Conservation (phyloP, 176 grass and related monocot genomes). For the Zea luxurians region DNA sequence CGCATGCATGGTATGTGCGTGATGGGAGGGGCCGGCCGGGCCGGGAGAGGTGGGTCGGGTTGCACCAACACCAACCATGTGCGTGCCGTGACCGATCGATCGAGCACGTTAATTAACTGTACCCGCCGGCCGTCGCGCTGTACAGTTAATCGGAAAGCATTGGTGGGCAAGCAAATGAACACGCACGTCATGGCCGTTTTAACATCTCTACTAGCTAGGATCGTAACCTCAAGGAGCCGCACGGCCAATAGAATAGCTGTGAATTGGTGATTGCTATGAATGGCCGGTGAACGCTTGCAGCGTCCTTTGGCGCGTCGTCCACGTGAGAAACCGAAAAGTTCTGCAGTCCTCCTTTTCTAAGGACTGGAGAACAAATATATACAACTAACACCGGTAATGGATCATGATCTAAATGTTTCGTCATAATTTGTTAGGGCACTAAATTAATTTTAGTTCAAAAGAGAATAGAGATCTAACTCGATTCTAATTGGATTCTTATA, state of each 20-base stretch:
- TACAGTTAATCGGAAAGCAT: background rate
- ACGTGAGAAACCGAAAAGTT: background rate
- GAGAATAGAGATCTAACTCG: no score
- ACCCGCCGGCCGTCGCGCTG: background rate
- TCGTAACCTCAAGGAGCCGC: background rate
- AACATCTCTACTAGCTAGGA: slow-evolving; percentile 3
- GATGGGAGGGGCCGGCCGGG: background rate
- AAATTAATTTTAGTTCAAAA: no score
- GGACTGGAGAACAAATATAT: no score
- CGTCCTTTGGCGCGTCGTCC: background rate
- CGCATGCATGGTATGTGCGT: slow-evolving; percentile 39
- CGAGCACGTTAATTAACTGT: slow-evolving; percentile 24
- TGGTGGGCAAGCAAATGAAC: background rate
- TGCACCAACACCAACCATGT: slow-evolving; percentile 42
- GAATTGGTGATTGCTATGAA: background rate
- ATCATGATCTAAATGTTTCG: no score
- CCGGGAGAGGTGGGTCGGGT: slow-evolving; percentile 7
- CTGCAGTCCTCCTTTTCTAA: no score
- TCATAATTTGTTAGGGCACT: no score
- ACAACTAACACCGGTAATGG: no score
- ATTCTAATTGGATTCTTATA: no score
- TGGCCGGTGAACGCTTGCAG: background rate
- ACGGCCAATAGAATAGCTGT: background rate
- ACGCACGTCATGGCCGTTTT: background rate
- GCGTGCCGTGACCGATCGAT: slow-evolving; percentile 36